Evolutionary conservation across 345 rosid genomes (phyloP), one percentile per base, ranked within the genome.

Genomic region (Turnera subulata): DNA sequence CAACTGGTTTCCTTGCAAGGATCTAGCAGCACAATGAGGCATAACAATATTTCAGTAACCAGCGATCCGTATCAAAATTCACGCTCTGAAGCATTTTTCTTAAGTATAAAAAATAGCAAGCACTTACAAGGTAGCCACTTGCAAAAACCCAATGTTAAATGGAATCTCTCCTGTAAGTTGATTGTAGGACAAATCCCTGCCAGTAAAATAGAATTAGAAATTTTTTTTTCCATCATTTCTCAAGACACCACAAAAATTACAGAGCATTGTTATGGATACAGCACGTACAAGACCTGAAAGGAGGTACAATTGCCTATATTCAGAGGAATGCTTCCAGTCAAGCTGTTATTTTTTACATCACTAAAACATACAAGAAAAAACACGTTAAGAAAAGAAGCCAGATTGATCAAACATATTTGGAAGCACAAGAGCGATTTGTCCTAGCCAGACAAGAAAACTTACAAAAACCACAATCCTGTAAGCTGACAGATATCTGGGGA

Each of bases 251-350:
- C 20, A 63, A 57, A 50, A 54, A 33, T 29, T 20, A 17, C 15
- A 22, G n/a, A 6, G 43, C n/a, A 1, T 22, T 20, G 56, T 63
- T 56, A 46, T 47, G 69, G 65, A 67, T 22, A 24, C 51, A 63
- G 66, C 72, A 85, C 96, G 61, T 87, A 93, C 99, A 93, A 73
- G 82, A 93, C 97, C 77, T 93, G 99, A 82, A 93, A 93, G 80
- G 94, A 79, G 58, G 97, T 85, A 71, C 97, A 89, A 70, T 93
- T 93, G 81, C 99, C 99, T n/a, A 93, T 84, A 45, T 75, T 77
- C 65, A 66, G 75, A 46, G 99, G 99, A 61, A 93, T 93, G 52
- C 71, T 93, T 45, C 99, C 99, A 0, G 83, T 87, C 82, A 93
- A 87, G 52, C 96, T 93, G 76, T 93, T 93, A 86, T 89, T 89